Percentiles rank a stretch among this genome's conserved stretches.
Conservation (phyloP, 2,329 filamentous ascomycete genomes). For the Alternaria gansuensis region DNA sequence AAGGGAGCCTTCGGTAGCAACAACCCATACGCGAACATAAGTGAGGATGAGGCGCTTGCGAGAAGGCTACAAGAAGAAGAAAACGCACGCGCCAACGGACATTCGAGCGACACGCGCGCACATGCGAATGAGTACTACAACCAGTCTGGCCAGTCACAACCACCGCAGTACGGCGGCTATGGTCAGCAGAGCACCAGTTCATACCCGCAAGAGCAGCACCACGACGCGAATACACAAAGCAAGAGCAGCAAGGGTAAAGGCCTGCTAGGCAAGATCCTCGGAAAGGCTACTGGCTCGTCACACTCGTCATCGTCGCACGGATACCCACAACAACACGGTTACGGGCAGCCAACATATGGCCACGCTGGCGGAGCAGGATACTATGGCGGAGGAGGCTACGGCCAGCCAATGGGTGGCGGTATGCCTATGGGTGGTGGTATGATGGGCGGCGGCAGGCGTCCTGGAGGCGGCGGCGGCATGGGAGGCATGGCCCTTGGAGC, state of each 20-base stretch:
- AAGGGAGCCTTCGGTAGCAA: constrained; percentile 64
- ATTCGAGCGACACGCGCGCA: constrained; percentile 52
- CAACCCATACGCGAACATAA: constrained; percentile 71
- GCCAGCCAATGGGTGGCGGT: constrained; percentile 57
- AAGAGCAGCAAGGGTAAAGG: constrained; percentile 52
- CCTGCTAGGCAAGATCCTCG: constrained; percentile 63
- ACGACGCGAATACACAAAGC: constrained; percentile 31
- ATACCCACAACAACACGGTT: constrained; percentile 40
- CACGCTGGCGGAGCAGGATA: constrained; percentile 24
- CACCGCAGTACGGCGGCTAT: constrained; percentile 32
- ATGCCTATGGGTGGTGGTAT: constrained; percentile 22
- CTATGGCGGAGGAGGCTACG: constrained; percentile 40
- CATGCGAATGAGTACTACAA: constrained; percentile 61
- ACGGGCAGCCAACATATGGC: constrained; percentile 38
- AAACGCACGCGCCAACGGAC: constrained; percentile 65
- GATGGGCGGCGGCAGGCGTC: constrained; percentile 26
- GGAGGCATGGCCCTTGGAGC: constrained; percentile 78
- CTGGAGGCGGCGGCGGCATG: constrained; percentile 69
- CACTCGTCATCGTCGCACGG: constrained; percentile 55
- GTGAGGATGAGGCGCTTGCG: constrained; percentile 77
- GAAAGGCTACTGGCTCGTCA: constrained; percentile 53
- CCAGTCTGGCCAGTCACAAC: constrained; percentile 19
- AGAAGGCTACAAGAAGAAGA: constrained; percentile 85
- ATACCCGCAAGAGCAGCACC: constrained; percentile 24
- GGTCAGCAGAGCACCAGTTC: constrained; percentile 39